phyloP scores from a whole-genome alignment of 2,329 filamentous ascomycete genomes.

The Fusarium sp. region DNA sequence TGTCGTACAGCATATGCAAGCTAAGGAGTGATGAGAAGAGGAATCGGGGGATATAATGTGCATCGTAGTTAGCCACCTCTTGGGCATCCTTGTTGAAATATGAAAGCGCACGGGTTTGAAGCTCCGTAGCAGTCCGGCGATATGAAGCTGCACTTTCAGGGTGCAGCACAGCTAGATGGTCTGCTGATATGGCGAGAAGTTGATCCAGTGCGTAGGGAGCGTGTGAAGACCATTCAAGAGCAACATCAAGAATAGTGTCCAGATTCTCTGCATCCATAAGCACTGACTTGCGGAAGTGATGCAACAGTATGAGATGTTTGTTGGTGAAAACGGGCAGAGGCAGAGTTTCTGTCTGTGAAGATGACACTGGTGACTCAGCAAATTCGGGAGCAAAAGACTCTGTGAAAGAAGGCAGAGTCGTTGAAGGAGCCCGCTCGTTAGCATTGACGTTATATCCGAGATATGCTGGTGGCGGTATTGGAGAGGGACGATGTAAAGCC shows the following conservation, averaged over 20 bases:
- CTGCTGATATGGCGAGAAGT: slow-evolving; percentile 59
- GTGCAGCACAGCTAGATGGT: slow-evolving; percentile 51
- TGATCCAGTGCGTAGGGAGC: slow-evolving; percentile 61
- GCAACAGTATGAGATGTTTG: slow-evolving; percentile 56
- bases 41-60: slow-evolving; percentile 55
- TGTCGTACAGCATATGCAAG: slow-evolving; percentile 63
- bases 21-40: slow-evolving; percentile 59
- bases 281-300: slow-evolving; percentile 51
- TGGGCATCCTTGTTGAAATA: slow-evolving; percentile 52
- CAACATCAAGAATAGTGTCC: slow-evolving; percentile 48
- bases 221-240: slow-evolving; percentile 49
- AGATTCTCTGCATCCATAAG: slow-evolving; percentile 39
- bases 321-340: slow-evolving; percentile 50
- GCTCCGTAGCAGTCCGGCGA: slow-evolving; percentile 55
- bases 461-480: slow-evolving; percentile 33
- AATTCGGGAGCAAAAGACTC: slow-evolving; percentile 29
- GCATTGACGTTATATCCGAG: slow-evolving; percentile 3
- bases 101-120: slow-evolving; percentile 59
- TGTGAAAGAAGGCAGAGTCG: slow-evolving; percentile 41
- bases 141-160: slow-evolving; percentile 34
- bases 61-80: slow-evolving; percentile 38
- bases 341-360: slow-evolving; percentile 16
- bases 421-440: slow-evolving; percentile 24
- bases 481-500: slow-evolving; percentile 16
- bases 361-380: slow-evolving; percentile 29